Conservation (phyloP, 73 alveolate genomes). For the Tetrahymena thermophila region DNA sequence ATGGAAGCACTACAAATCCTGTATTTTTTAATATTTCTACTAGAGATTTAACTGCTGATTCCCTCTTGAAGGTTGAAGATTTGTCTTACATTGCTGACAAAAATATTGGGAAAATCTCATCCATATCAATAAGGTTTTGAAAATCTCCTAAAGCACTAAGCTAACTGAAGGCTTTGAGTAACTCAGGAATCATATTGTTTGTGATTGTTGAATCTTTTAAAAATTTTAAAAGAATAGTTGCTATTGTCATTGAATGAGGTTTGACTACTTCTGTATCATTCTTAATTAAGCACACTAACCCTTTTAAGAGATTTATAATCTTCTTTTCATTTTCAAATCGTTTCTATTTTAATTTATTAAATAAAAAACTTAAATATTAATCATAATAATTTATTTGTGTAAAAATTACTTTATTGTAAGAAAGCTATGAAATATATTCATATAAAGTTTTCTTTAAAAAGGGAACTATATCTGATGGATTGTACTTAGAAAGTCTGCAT, state of each 20-base stretch:
- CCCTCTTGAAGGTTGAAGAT: conserved; percentile 62
- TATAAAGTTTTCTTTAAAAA: conserved; percentile 58
- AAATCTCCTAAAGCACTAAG: conserved; percentile 48
- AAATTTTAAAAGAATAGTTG: conserved; percentile 41
- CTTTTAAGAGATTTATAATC: conserved; percentile 5
- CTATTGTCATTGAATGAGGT: conserved; percentile 58
- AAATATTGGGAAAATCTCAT: conserved; percentile 58
- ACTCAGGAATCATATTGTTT: conserved; percentile 56
- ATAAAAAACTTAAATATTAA: neutral
- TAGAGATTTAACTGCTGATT: conserved; percentile 62
- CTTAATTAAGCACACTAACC: conserved; percentile 14
- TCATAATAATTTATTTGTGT: neutral
- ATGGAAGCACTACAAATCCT: conserved; percentile 55
- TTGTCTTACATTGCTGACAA: conserved; percentile 66
- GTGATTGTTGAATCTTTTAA: conserved; percentile 53
- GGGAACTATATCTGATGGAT: conserved; percentile 65
- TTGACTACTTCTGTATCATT: conserved; percentile 36
- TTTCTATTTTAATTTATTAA: conserved; percentile 18
- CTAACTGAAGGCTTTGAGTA: conserved; percentile 59
- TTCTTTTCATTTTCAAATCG: conserved; percentile 18
- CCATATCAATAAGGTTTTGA: conserved; percentile 48
- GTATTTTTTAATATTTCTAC: conserved; percentile 64
- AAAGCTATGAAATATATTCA: conserved; percentile 23
- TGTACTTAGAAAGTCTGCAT: conserved; percentile 60
- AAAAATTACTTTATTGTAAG: neutral